These are phyloP conservation scores for Clathrospora elynae DNA, from an alignment of 2,329 filamentous ascomycete genomes.

Conservation along the genomic window DNA sequence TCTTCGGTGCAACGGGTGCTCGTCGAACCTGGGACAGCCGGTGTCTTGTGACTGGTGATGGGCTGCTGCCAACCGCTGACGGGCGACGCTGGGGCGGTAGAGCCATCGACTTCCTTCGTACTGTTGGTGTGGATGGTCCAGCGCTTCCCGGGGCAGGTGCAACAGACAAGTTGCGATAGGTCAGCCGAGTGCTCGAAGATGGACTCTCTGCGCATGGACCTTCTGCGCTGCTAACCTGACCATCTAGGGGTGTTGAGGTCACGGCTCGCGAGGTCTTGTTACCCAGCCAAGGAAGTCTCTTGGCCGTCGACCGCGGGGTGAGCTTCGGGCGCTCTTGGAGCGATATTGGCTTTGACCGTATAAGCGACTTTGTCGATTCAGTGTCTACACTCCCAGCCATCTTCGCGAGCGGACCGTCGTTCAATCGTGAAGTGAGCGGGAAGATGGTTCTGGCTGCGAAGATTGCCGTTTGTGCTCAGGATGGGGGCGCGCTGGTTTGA, in stretches of 20 bases:
- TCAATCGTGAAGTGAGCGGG: neutral
- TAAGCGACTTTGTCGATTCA: neutral
- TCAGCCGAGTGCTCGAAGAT: conserved; percentile 10
- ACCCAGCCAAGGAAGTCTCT: conserved; percentile 42
- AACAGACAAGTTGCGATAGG: conserved; percentile 9
- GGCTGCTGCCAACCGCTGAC: conserved; percentile 19
- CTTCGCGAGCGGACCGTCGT: neutral
- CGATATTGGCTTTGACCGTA: neutral
- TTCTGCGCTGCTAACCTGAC: conserved; percentile 1
- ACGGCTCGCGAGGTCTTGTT: conserved; percentile 20
- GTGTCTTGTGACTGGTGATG: conserved; percentile 23
- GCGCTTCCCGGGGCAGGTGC: conserved; percentile 1
- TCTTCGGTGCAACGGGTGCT: conserved; percentile 10
- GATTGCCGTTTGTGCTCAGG: neutral
- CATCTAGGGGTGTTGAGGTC: conserved; percentile 2
- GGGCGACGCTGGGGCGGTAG: conserved; percentile 9
- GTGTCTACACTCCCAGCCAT: conserved; percentile 8
- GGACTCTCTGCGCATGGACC: conserved; percentile 5
- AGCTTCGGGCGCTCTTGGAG: conserved; percentile 14
- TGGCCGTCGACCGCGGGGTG: conserved; percentile 17
- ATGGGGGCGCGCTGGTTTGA: neutral
- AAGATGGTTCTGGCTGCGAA: neutral
- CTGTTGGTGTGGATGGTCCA: conserved; percentile 1
- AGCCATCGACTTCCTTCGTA: conserved; percentile 13
- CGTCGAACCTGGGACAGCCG: conserved; percentile 19